Evolutionary conservation across 768 basidiomycete genomes (phyloP).

Genomic region (Panus rudis): DNA sequence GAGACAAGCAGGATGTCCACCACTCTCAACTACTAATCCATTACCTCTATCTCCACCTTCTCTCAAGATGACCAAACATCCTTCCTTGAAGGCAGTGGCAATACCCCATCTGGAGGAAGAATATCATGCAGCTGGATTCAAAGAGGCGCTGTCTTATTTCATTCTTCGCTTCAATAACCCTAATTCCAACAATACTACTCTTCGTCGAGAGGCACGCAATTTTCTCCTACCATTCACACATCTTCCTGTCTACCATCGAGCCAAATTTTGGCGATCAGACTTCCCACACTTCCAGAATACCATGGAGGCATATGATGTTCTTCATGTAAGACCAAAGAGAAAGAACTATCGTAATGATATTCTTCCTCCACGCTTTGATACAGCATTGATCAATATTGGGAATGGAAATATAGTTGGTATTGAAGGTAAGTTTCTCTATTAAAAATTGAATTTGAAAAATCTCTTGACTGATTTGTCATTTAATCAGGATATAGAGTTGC

Average conservation of each 20-base stretch:
- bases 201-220: conserved; percentile 2
- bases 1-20: too few relatives aligned
- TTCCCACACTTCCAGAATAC: neutral
- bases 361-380: conserved; percentile 29
- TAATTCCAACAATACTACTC: conserved; percentile 2
- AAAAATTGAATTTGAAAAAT: neutral
- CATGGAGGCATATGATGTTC: conserved; percentile 18
- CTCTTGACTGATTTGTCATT: too few relatives aligned
- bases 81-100: conserved; percentile 16
- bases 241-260: conserved; percentile 27
- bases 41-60: too few relatives aligned
- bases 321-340: conserved; percentile 25
- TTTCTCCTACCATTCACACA: conserved; percentile 15
- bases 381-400: conserved; percentile 18
- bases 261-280: conserved; percentile 23
- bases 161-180: conserved; percentile 18
- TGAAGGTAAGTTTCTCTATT: conserved; percentile 1
- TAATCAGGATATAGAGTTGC: conserved; percentile 22
- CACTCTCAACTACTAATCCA: too few relatives aligned
- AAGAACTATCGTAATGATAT: conserved; percentile 7
- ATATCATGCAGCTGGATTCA: conserved; percentile 24
- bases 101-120: conserved; percentile 13
- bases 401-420: neutral
- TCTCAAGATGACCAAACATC: conserved; percentile 21
- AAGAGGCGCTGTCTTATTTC: conserved; percentile 20